Base-by-base conservation (phyloP, 1,284 basidiomycete species). In the Caloboletus firmus region DNA sequence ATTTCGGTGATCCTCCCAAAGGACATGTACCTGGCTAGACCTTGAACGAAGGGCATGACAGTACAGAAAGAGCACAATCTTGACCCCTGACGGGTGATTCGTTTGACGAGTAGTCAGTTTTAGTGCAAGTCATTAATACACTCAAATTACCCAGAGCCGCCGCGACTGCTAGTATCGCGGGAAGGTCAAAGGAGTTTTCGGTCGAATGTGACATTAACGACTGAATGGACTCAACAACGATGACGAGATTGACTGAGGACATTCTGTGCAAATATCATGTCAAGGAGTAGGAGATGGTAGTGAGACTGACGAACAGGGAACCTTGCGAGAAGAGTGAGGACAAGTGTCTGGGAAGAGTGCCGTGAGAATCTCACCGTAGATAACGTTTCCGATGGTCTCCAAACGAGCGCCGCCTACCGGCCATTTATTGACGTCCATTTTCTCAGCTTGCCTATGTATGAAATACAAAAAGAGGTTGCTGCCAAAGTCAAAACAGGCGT, bases 1-100 rank as follows among this genome's bases (percentile, higher is more conserved):
- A 63, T 96, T 96, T 57, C 93, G 78, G 64, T 98, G 95, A 67
- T 98, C 95, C 70, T 97, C 93, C 91, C 93, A 98, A 24, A 98
- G 81, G 5, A 98, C 87, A 51, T 86, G 84, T 2, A 99, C 94
- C 70, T 99, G 96, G 61, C 89, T 93, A 9, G 90, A 93, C 58
- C 83, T 84, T 39, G 80, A 80, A 39, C 91, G 84, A 49, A 96
- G 79, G 3, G 89, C 81, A 62, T 78, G 84, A 71, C 94, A 96
- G 73, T 95, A 96, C 5, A 95, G 41, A 74, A 97, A 98, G 39
- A 99, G 80, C 0, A 85, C 32, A 40, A 93, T 79, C 72, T 99
- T 99, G 62, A 91, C 86, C 42, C 79, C 91, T 93, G 64, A 30
- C 46, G 34, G 40, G 45, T 18, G 26, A 49, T 54, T 31, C 35